Conservation (phyloP, 2,329 filamentous ascomycete genomes). For the Paecilomyces niveus region DNA sequence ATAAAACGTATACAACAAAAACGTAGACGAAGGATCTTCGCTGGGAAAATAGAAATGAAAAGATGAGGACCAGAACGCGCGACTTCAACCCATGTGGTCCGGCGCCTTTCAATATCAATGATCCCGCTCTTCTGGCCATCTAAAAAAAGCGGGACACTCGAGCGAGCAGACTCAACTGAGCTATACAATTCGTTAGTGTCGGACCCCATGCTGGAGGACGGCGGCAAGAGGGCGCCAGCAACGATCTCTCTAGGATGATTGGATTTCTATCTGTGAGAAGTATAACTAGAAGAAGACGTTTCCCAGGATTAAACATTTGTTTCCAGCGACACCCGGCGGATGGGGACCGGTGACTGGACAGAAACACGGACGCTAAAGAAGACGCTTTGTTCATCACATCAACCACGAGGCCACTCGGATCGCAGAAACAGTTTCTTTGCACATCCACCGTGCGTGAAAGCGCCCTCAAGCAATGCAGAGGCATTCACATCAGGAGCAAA, state of each 20-base stretch:
- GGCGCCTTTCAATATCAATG: background rate
- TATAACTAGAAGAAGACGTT: background rate
- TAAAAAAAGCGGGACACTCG: background rate
- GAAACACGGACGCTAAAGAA: background rate
- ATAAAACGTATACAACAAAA: background rate
- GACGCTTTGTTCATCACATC: background rate
- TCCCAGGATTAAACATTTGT: background rate
- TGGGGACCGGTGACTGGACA: background rate
- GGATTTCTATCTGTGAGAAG: background rate
- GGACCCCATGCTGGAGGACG: background rate
- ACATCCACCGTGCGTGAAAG: background rate
- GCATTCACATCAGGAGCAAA: background rate
- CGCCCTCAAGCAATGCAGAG: background rate
- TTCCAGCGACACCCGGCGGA: background rate
- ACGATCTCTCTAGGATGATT: background rate
- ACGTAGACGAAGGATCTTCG: background rate
- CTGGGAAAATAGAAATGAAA: background rate
- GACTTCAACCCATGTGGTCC: background rate
- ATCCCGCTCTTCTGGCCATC: background rate
- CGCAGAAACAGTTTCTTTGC: background rate
- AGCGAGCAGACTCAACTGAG: background rate
- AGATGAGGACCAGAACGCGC: background rate
- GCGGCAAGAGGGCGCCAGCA: background rate
- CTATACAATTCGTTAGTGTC: background rate
- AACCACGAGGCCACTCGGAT: background rate